These are phyloP conservation scores for Apostasia shenzhenica DNA, from an alignment of 106 monocot species.

Conservation along the genomic window DNA sequence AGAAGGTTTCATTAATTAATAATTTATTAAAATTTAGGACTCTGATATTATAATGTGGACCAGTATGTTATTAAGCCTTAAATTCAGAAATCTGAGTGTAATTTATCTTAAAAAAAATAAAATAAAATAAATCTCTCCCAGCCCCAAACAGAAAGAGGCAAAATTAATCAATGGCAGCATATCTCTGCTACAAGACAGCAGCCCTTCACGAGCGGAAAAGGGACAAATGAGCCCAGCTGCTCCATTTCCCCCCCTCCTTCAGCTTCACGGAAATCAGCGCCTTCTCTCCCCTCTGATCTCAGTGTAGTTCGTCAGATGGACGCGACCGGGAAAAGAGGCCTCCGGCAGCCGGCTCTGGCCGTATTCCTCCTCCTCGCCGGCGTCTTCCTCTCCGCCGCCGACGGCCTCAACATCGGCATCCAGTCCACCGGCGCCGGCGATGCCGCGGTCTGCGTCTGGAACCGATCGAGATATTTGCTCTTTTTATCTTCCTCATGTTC, in stretches of 20 bases:
- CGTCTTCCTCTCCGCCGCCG: slow-evolving; percentile 3
- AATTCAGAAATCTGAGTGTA: no score
- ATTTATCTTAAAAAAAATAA: no score
- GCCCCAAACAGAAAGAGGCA: no score
- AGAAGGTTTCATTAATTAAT: no score
- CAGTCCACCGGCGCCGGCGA: slow-evolving; percentile 13
- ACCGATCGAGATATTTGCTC: background rate
- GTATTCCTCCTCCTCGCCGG: background rate
- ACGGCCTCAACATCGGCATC: slow-evolving; percentile 50
- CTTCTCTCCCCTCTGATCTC: background rate
- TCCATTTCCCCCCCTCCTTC: background rate
- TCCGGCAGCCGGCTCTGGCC: background rate
- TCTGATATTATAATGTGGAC: no score
- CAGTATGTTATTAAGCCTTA: no score
- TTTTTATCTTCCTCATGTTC: background rate
- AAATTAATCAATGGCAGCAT: no score
- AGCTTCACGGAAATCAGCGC: background rate
- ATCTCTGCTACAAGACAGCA: background rate
- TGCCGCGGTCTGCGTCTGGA: slow-evolving; percentile 15
- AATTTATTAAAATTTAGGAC: no score
- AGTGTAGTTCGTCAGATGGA: background rate
- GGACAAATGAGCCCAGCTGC: background rate
- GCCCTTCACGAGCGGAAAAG: background rate
- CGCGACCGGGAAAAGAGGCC: background rate
- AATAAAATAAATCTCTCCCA: no score